A percentile compares a stretch with the other conserved stretches of the same genome.
These are phyloP conservation scores for Tricholoma matsutake DNA, from an alignment of 768 basidiomycete genomes.

Conservation along the genomic window DNA sequence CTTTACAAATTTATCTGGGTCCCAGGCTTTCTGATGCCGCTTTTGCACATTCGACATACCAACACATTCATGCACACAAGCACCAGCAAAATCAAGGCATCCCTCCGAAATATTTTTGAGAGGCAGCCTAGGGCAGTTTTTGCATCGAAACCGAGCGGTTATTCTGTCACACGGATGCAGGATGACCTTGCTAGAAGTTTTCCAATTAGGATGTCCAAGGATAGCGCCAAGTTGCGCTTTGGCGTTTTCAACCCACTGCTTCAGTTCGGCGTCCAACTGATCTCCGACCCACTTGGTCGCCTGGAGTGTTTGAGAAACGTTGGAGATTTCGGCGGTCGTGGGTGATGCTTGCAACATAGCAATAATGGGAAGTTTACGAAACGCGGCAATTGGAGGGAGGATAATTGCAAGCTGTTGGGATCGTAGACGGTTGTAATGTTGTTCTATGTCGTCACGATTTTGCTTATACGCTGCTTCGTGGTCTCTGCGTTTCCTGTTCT, in stretches of 20 bases:
- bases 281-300: slow-evolving; percentile 29
- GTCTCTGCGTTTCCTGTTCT: slow-evolving; percentile 18
- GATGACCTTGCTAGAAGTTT: slow-evolving; percentile 38
- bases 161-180: slow-evolving; percentile 57
- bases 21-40: slow-evolving; percentile 38
- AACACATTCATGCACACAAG: slow-evolving; percentile 58
- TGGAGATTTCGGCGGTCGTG: slow-evolving; percentile 5
- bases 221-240: slow-evolving; percentile 39
- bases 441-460: slow-evolving; percentile 35
- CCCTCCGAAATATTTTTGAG: slow-evolving; percentile 33
- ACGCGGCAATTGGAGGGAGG: slow-evolving; percentile 46
- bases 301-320: slow-evolving; percentile 21
- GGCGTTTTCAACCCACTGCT: slow-evolving; percentile 46
- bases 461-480: slow-evolving; percentile 20
- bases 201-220: slow-evolving; percentile 55
- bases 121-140: slow-evolving; percentile 40
- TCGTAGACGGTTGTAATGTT: slow-evolving; percentile 45
- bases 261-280: slow-evolving; percentile 42
- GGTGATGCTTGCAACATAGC: slow-evolving; percentile 29
- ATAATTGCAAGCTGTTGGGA: slow-evolving; percentile 25
- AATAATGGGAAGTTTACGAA: slow-evolving; percentile 48
- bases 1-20: slow-evolving; percentile 47
- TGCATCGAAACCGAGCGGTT: slow-evolving; percentile 59
- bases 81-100: slow-evolving; percentile 55
- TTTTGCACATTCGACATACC: slow-evolving; percentile 26